These are phyloP conservation scores for Alternaria rosae DNA, from an alignment of 2,329 filamentous ascomycete genomes.

Conservation along the genomic window DNA sequence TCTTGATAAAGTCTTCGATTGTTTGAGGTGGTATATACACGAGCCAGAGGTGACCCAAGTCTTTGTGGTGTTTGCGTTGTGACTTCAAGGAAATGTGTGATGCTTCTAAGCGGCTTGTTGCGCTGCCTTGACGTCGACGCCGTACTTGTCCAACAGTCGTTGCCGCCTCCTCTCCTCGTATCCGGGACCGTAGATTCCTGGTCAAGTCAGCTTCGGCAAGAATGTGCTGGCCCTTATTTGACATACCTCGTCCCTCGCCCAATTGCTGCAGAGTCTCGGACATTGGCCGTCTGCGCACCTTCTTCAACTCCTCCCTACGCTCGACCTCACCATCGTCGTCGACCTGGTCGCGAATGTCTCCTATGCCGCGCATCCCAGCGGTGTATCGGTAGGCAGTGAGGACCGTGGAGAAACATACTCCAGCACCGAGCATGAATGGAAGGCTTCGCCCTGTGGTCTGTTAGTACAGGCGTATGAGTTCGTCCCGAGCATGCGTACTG, in stretches of 20 bases:
- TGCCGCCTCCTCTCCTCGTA: slow-evolving; percentile 85
- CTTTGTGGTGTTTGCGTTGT: slow-evolving; percentile 22
- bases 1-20: slow-evolving; percentile 1
- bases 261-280: slow-evolving; percentile 82
- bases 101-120: slow-evolving; percentile 30
- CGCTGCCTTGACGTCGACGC: slow-evolving; percentile 71
- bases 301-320: slow-evolving; percentile 76
- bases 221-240: background rate
- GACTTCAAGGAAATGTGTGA: slow-evolving; percentile 28
- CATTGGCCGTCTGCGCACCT: slow-evolving; percentile 74
- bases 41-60: slow-evolving; percentile 15
- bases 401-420: slow-evolving; percentile 63
- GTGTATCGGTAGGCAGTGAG: slow-evolving; percentile 74
- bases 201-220: slow-evolving; percentile 21
- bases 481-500: slow-evolving; percentile 62
- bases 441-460: slow-evolving; percentile 66
- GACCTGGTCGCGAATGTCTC: slow-evolving; percentile 58
- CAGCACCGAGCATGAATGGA: slow-evolving; percentile 74
- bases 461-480: slow-evolving; percentile 15
- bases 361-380: slow-evolving; percentile 64
- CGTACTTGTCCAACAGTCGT: slow-evolving; percentile 85
- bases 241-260: slow-evolving; percentile 84
- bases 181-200: slow-evolving; percentile 81
- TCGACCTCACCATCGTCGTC: slow-evolving; percentile 76
- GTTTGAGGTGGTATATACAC: slow-evolving; percentile 29